Conservation (phyloP, 306 rosid species). For the Oxytropis ochrocephala region DNA sequence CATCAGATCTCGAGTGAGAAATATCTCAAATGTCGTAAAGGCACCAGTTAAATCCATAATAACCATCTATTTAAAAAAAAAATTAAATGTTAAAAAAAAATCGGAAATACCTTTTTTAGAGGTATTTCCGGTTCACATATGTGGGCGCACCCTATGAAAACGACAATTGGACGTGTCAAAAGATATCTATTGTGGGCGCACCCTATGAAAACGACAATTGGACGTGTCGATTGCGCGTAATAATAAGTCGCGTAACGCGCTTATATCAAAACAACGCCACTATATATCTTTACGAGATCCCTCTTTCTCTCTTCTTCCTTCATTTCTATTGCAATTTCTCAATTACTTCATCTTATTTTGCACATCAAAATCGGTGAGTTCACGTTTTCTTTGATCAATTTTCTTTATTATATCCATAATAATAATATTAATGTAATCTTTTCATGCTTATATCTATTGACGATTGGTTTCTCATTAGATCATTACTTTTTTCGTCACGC, state of each 20-base stretch:
- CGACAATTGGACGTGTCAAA: too few species aligned
- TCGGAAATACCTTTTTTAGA: too few species aligned
- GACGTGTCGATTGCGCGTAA: conserved; percentile 21
- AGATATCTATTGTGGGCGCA: too few species aligned
- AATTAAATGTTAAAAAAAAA: too few species aligned
- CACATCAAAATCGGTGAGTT: conserved; percentile 15
- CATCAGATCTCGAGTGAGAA: too few species aligned
- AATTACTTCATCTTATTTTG: background rate
- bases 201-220: background rate
- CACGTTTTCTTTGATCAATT: background rate
- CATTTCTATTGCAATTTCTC: background rate
- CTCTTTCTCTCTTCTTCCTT: background rate
- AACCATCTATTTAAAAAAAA: too few species aligned
- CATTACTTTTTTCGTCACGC: background rate
- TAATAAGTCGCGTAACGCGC: conserved; percentile 12
- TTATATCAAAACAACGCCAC: background rate
- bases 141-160: too few species aligned
- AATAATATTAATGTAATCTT: background rate
- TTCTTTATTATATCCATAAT: background rate
- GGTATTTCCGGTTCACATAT: too few species aligned
- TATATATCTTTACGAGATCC: background rate
- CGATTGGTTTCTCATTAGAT: background rate
- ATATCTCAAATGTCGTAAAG: too few species aligned
- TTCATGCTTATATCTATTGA: background rate
- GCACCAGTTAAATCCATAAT: too few species aligned